A percentile compares a stretch with the other conserved stretches of the same genome.
These are phyloP conservation scores for Alternaria novae-zelandiae DNA, from an alignment of 2,329 filamentous ascomycete species.

Conservation along the genomic window DNA sequence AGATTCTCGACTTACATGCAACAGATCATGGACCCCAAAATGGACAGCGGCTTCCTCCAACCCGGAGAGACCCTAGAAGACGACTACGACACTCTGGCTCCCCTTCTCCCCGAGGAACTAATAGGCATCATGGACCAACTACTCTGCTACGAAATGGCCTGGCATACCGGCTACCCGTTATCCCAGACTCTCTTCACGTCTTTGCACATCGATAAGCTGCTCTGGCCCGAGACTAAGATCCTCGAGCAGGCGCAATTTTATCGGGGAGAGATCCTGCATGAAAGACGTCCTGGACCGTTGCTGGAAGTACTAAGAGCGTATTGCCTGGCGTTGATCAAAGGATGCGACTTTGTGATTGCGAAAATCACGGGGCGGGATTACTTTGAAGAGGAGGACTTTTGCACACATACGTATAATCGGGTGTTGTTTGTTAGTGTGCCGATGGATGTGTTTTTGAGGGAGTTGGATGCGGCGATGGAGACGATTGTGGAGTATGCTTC, in stretches of 20 bases:
- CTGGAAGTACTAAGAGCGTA: slow-evolving; percentile 77
- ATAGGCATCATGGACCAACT: slow-evolving; percentile 95
- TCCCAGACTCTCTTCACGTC: slow-evolving; percentile 95
- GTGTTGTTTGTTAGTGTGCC: slow-evolving; percentile 66
- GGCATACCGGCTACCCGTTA: slow-evolving; percentile 94
- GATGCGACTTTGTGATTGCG: slow-evolving; percentile 78
- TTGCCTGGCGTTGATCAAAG: slow-evolving; percentile 83
- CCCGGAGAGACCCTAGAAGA: slow-evolving; percentile 83
- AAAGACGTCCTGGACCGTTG: slow-evolving; percentile 32
- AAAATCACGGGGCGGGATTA: slow-evolving; percentile 83
- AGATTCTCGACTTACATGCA: not conserved
- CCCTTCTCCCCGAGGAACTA: slow-evolving; percentile 77
- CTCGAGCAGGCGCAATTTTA: slow-evolving; percentile 71
- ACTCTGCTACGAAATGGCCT: slow-evolving; percentile 92
- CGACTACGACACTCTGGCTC: slow-evolving; percentile 74
- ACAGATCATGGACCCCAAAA: slow-evolving; percentile 98
- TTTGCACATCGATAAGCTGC: slow-evolving; percentile 82
- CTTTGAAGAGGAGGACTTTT: slow-evolving; percentile 98
- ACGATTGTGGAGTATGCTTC: slow-evolving; percentile 38
- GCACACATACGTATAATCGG: slow-evolving; percentile 87
- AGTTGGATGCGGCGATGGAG: slow-evolving; percentile 42
- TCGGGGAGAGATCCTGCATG: slow-evolving; percentile 28
- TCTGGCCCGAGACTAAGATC: slow-evolving; percentile 71
- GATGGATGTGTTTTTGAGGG: slow-evolving; percentile 42
- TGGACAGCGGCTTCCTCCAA: slow-evolving; percentile 89